A percentile compares a stretch with the other conserved stretches of the same genome.
phyloP scores from a whole-genome alignment of 2,329 filamentous ascomycete genomes.

The Colletotrichum filicis region DNA sequence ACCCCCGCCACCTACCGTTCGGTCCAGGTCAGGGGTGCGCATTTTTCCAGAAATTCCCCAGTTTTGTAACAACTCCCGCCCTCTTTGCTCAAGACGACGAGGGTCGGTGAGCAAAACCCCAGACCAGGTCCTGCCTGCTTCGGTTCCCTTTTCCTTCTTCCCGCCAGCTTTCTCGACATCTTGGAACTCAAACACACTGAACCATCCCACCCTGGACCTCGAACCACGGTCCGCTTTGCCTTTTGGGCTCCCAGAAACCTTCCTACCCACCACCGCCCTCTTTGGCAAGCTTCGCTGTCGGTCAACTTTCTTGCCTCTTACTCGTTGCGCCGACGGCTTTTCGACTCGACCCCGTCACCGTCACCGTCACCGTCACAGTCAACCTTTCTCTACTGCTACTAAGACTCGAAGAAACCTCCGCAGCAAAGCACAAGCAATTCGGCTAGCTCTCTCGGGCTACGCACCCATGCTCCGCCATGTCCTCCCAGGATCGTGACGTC shows the following conservation, averaged over 20 bases:
- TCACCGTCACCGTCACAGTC: neutral
- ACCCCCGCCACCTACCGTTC: neutral
- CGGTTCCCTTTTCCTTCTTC: slow-evolving; percentile 2
- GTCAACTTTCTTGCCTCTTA: neutral
- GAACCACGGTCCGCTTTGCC: slow-evolving; percentile 23
- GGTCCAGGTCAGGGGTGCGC: slow-evolving; percentile 14
- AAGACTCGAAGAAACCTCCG: neutral
- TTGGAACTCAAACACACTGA: neutral
- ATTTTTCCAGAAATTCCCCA: slow-evolving; percentile 16
- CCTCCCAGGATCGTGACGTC: slow-evolving; percentile 54
- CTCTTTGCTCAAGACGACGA: slow-evolving; percentile 13
- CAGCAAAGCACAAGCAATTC: neutral
- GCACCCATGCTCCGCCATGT: slow-evolving; percentile 45
- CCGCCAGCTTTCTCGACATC: slow-evolving; percentile 22
- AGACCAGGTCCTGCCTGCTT: slow-evolving; percentile 30
- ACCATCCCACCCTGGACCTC: slow-evolving; percentile 20
- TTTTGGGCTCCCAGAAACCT: neutral
- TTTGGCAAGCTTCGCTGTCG: neutral
- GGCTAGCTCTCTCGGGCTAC: slow-evolving; percentile 31
- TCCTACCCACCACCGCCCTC: neutral
- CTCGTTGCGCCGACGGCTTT: neutral
- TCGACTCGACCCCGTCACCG: neutral
- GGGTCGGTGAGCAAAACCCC: slow-evolving; percentile 28
- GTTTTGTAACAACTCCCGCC: slow-evolving; percentile 24
- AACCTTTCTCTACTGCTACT: neutral